A percentile compares a stretch with the other conserved stretches of the same genome.
Evolutionary conservation across 306 rosid species (phyloP).

Genomic region (Luffa aegyptiaca): DNA sequence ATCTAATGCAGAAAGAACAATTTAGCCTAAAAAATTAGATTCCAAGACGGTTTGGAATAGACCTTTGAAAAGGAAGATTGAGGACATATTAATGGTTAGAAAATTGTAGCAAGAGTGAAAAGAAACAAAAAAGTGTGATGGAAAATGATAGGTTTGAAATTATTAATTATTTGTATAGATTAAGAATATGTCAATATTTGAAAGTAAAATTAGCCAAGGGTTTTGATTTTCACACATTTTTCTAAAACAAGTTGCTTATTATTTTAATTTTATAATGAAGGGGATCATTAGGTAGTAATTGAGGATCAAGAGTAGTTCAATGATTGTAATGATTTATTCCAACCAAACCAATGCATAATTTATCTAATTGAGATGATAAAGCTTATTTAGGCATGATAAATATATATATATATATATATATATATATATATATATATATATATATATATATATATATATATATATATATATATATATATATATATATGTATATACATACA

Average conservation of each 20-base stretch:
- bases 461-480: background rate
- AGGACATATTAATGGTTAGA: background rate
- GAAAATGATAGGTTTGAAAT: background rate
- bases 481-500: no score
- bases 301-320: background rate
- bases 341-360: background rate
- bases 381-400: background rate
- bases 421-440: background rate
- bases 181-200: background rate
- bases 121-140: background rate
- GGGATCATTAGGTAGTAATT: constrained; percentile 6
- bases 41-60: background rate
- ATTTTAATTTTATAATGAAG: background rate
- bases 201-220: background rate
- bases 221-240: background rate
- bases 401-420: background rate
- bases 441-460: background rate
- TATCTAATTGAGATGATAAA: background rate
- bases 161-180: background rate
- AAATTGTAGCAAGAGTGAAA: background rate
- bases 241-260: background rate
- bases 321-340: constrained; percentile 4
- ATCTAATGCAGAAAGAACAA: no score
- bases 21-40: background rate
- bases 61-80: background rate